phyloP scores from a whole-genome alignment of 345 rosid genomes.

The Eucalyptus cloeziana region DNA sequence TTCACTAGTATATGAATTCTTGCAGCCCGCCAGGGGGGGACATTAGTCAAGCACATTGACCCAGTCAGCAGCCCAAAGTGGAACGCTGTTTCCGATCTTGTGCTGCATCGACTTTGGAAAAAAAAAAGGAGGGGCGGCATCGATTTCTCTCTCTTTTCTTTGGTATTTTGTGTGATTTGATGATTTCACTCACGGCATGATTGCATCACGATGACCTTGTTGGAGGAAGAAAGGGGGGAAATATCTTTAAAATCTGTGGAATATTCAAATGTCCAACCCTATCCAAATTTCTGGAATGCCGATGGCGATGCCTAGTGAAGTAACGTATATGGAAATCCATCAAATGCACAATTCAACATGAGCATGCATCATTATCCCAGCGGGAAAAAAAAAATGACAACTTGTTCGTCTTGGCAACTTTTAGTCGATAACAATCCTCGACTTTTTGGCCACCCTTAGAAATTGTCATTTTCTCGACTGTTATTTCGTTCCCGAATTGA shows the following conservation, averaged over 20 bases:
- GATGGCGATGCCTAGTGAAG: neutral
- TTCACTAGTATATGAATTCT: neutral
- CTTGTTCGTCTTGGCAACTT: accelerated
- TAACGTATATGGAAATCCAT: neutral
- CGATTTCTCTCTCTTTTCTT: neutral
- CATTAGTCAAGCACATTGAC: neutral
- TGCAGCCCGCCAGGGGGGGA: neutral
- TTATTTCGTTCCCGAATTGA: neutral
- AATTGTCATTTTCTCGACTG: neutral
- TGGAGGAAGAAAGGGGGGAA: neutral
- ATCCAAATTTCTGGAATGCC: neutral
- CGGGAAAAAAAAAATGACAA: neutral
- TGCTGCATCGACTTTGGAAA: neutral
- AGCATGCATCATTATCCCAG: neutral
- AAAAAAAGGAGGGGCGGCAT: neutral
- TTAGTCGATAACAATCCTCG: neutral
- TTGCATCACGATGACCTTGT: neutral
- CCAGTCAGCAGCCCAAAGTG: neutral
- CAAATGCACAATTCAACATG: neutral
- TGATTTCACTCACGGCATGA: neutral
- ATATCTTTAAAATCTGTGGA: neutral
- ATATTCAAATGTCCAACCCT: neutral
- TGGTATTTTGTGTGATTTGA: neutral
- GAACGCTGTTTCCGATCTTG: neutral
- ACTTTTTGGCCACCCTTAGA: neutral